Base-by-base conservation (phyloP, 768 basidiomycete species). In the Xanthoconium purpureum region DNA sequence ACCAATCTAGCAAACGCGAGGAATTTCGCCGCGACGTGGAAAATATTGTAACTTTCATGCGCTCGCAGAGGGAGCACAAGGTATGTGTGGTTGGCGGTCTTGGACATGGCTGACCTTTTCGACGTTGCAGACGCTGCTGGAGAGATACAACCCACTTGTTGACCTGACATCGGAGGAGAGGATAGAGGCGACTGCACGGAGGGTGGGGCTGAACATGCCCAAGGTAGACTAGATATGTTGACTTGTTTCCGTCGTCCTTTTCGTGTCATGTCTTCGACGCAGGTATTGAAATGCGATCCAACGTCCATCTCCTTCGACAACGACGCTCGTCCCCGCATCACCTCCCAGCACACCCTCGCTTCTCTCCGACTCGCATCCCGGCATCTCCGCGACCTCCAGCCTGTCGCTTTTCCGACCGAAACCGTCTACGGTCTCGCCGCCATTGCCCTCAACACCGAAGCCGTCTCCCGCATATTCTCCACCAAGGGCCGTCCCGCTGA, bases 381-480 rank as follows among this genome's bases (percentile, higher is more conserved):
- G 54, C 77, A 81, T 54, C 79, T 78, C 45, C 62, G 78, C 35
- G 73, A 73, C 24, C 63, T 71, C 15, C 75, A 83, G 55, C 78
- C 82, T 20, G 88, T 98, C 53, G 95, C 88, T 0, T 91, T 99
- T 68, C 96, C 97, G 0, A 98, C 97, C 32, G 97, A 99, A 73
- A 98, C 97, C 0, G 97, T 99, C 12, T 99, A 98, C 72, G 97
- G 97, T 1, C 84, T 99, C n/a, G 97, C 91, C 30, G 97, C 94
- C 0, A 74, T 86, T 20, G 94, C 96, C 0, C 74, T 93, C 44
- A 75, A 84, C 63, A 60, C 80, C 9, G 60, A 72, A 15, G 93
- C 95, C 3, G 81, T 84, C 6, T 67, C 79, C 3, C 80, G 79
- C 63, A 94, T 99, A 64, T 99, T 94, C 72, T 71, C 80, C 17